A percentile compares a stretch with the other conserved stretches of the same genome.
Evolutionary conservation across 2,329 filamentous ascomycete species (phyloP).

Genomic region (Aspergillus fumigatiaffinis): DNA sequence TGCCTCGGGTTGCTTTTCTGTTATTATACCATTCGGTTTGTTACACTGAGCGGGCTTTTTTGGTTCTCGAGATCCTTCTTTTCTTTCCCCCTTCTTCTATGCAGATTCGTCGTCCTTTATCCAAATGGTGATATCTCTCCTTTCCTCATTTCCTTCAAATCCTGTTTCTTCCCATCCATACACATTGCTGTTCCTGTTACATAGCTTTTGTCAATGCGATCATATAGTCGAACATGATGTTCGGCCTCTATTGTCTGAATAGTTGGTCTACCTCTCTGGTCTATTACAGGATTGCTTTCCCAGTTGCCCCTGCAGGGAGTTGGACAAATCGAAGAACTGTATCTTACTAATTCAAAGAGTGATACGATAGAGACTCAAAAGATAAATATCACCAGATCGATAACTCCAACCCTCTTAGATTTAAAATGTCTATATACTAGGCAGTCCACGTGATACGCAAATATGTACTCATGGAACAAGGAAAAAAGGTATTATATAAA

Average conservation of each 20-base stretch:
- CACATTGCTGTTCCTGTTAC: slow-evolving; percentile 11
- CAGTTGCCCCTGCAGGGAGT: neutral
- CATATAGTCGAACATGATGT: slow-evolving; percentile 1
- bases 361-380: neutral
- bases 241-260: slow-evolving; percentile 1
- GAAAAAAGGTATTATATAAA: slow-evolving; percentile 30
- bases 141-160: neutral
- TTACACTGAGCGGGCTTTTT: slow-evolving; percentile 9
- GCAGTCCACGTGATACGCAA: neutral
- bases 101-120: slow-evolving; percentile 2
- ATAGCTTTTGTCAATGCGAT: slow-evolving; percentile 5
- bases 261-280: neutral
- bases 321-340: neutral
- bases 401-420: neutral
- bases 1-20: slow-evolving; percentile 1
- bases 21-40: slow-evolving; percentile 12
- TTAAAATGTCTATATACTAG: neutral
- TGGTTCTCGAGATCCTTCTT: neutral
- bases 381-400: neutral
- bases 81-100: neutral
- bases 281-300: neutral
- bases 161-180: neutral
- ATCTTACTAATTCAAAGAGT: neutral
- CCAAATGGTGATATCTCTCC: neutral
- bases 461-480: neutral